Percentiles rank a stretch among this genome's conserved stretches.
Conservation (phyloP, 1,139 yeast species). For the Yamadazyma taylorii region DNA sequence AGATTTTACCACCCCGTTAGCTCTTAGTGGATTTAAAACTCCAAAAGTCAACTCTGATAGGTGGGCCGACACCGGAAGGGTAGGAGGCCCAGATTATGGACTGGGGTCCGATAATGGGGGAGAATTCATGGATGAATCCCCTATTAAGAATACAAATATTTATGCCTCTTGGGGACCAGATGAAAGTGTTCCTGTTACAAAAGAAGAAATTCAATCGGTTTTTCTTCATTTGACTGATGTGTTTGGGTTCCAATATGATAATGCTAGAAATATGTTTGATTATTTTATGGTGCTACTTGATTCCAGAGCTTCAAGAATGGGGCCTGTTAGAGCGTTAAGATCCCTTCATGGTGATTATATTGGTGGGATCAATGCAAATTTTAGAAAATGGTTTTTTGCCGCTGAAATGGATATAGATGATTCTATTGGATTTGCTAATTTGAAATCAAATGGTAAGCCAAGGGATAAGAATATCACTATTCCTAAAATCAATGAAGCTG, state of each 20-base stretch:
- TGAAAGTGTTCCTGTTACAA: slow-evolving; percentile 52
- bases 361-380: slow-evolving; percentile 91
- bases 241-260: slow-evolving; percentile 71
- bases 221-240: slow-evolving; percentile 51
- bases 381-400: slow-evolving; percentile 94
- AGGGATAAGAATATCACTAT: slow-evolving; percentile 32
- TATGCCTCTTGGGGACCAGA: slow-evolving; percentile 60
- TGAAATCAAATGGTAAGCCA: slow-evolving; percentile 35
- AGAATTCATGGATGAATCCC: slow-evolving; percentile 10
- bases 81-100: slow-evolving; percentile 18
- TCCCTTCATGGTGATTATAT: slow-evolving; percentile 73
- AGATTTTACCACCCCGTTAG: slow-evolving; percentile 24
- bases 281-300: slow-evolving; percentile 62
- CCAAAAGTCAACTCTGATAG: slow-evolving; percentile 13
- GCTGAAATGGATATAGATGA: slow-evolving; percentile 87
- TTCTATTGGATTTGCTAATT: slow-evolving; percentile 70
- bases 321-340: slow-evolving; percentile 52
- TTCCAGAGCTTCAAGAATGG: slow-evolving; percentile 67
- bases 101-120: slow-evolving; percentile 22
- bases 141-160: slow-evolving; percentile 39
- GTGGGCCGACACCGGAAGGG: slow-evolving; percentile 29
- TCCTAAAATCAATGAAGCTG: slow-evolving; percentile 63
- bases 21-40: slow-evolving; percentile 51
- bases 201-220: slow-evolving; percentile 54
- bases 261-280: slow-evolving; percentile 64